A percentile compares a stretch with the other conserved stretches of the same genome.
Evolutionary conservation across 2,329 filamentous ascomycete genomes (phyloP).

Genomic region (Xylariaceae sp.): DNA sequence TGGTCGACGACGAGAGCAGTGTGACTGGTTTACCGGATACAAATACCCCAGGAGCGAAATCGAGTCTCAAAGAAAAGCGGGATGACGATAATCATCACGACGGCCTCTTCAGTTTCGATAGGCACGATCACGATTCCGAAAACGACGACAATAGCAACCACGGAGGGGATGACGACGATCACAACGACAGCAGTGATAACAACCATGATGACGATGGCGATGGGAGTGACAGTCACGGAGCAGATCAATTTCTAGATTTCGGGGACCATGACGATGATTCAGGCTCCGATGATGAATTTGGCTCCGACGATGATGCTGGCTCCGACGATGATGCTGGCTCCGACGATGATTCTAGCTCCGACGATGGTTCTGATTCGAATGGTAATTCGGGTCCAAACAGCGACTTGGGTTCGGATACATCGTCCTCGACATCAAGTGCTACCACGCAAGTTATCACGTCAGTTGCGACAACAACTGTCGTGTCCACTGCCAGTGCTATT

Average conservation of each 20-base stretch:
- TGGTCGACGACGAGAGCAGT: slow-evolving; percentile 6
- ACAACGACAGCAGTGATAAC: not conserved
- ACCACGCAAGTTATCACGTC: too few species aligned
- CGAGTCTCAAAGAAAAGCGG: slow-evolving; percentile 6
- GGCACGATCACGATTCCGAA: not conserved
- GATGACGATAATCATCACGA: slow-evolving; percentile 2
- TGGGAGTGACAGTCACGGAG: slow-evolving; percentile 1
- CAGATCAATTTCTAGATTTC: not conserved
- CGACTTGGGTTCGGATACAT: too few species aligned
- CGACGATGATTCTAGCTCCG: too few species aligned
- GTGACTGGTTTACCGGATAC: slow-evolving; percentile 9
- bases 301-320: not conserved
- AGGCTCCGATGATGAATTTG: not conserved
- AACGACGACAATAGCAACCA: slow-evolving; percentile 4
- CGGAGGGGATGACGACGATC: not conserved
- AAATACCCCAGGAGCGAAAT: slow-evolving; percentile 8
- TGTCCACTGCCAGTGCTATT: too few species aligned
- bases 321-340: not conserved
- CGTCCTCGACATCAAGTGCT: too few species aligned
- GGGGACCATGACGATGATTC: not conserved
- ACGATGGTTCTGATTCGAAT: too few species aligned
- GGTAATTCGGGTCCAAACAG: too few species aligned
- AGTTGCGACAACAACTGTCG: too few species aligned
- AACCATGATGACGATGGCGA: slow-evolving; percentile 2
- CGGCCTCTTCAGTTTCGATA: too few species aligned